Base-by-base conservation (phyloP, 805 yeast genomes). In the Dipodascopsis uninucleata region DNA sequence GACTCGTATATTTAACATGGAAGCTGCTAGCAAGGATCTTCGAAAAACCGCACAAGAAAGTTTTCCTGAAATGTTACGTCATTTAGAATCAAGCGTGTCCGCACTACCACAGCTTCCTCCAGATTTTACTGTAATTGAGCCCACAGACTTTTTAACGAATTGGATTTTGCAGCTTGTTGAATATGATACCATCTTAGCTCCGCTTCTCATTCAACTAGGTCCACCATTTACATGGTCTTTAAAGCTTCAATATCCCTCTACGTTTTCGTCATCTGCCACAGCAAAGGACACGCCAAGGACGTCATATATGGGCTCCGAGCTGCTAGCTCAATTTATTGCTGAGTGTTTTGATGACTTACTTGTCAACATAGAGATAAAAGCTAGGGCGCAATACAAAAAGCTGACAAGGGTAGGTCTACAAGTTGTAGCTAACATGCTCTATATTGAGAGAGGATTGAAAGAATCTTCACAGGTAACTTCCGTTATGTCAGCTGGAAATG, bases 311-410 rank as follows among this genome's bases (percentile, higher is more conserved):
- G 54, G 53, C n/a, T 12, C 49, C 8, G 54, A 49, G 36, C 38
- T 83, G 52, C 63, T 87, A 26, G 74, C 87, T 1, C 72, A 83
- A 34, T 89, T 75, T 58, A 75, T 78, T 49, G 76, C 88, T 40
- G 97, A 90, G 61, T 72, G 83, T 34, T 73, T 90, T 33, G 96
- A 89, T 62, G 79, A 81, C 35, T 72, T 86, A 21, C 71, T 81
- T 60, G 69, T 80, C 25, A 74, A 75, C 41, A 65, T 89, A 36
- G 94, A 84, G 60, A 68, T 77, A 40, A 74, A 74, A 52, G 77
- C 84, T 23, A 72, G 73, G 47, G 46, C 60, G 22, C 54, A 65
- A 36, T 56, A 56, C 39, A 52, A 59, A 41, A 51, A 64, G 49
- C 47, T 57, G 35, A 46, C 71, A 41, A 61, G 69, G 21, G 61